Evolutionary conservation across 176 grass and related monocot species (phyloP), one percentile per base, ranked within the genome.

Genomic region (Calamus simplicifolius): DNA sequence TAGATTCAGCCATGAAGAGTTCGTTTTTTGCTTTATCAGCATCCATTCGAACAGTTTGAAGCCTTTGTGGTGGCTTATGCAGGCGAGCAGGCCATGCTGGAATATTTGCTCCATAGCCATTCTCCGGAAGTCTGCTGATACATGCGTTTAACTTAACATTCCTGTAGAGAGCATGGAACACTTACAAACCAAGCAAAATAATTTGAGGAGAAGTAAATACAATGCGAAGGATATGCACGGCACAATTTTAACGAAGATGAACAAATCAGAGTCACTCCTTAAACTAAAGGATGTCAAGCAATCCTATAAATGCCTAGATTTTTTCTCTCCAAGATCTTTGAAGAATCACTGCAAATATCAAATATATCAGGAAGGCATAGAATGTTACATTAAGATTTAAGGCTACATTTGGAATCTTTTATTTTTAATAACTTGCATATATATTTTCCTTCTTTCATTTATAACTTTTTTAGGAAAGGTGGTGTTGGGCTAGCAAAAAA

Each of bases 21-120:
- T 96, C 86, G 69, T 88, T 88, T 80, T 90, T 96, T 51, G 92
- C 77, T 29, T 69, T 52, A 62, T 69, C 74, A 50, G 92, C 92
- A 66, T 96, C 92, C 86, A 96, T 96, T 62, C 77, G 49, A 68
- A 96, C 80, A 52, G 75, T 81, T 87, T 90, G 80, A 72, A 96
- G 83, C 63, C 92, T 87, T 64, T 64, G 75, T 75, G 92, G 86
- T 38, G 86, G 77, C 19, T 96, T 75, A 56, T 68, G 80, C 27
- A 90, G 58, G 6, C 86, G 83, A 69, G 61, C 64, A 77, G 92
- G 92, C 92, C 92, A 96, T 54, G 27, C 16, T 29, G 51, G 30
- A 52, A 66, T 43, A 70, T 73, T 77, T 65, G 69, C 78, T 50
- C 61, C 86, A 19, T 87, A 81, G 55, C 69, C 75, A 69, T 80